Evolutionary conservation across 345 rosid genomes (phyloP).

Genomic region (Zanthoxylum bungeanum): DNA sequence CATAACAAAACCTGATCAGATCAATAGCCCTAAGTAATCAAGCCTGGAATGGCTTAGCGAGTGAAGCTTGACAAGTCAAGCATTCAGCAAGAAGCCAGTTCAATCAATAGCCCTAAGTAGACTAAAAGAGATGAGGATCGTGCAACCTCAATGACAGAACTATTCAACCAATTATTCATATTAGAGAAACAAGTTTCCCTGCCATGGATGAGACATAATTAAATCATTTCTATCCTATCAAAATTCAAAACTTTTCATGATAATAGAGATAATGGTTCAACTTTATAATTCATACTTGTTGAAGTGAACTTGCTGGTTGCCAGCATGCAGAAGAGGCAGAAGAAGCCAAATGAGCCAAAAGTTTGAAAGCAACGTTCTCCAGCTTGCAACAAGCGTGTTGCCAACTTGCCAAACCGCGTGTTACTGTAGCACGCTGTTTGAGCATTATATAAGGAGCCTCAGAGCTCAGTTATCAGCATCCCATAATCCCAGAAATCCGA

Average conservation of each 20-base stretch:
- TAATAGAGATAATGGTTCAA: conserved; percentile 3
- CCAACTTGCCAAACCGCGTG: too few species aligned
- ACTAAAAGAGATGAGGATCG: conserved; percentile 1
- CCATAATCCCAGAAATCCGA: too few species aligned
- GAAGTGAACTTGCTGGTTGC: too few species aligned
- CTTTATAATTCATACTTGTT: too few species aligned
- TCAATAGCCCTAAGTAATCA: neutral
- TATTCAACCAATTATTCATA: neutral
- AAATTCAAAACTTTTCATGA: conserved; percentile 1
- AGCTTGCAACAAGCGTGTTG: too few species aligned
- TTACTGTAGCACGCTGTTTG: too few species aligned
- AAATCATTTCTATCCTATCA: neutral
- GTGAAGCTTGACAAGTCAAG: conserved; percentile 1
- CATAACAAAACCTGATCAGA: neutral
- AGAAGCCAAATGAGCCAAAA: too few species aligned
- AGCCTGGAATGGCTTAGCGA: neutral
- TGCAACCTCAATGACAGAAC: neutral
- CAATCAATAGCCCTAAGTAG: neutral
- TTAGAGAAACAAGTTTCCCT: neutral
- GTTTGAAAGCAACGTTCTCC: too few species aligned
- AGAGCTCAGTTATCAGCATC: too few species aligned
- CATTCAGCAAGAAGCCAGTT: conserved; percentile 3
- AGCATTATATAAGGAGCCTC: too few species aligned
- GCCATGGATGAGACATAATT: neutral
- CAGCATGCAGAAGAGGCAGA: too few species aligned